These are phyloP conservation scores for Penicillium lagena DNA, from an alignment of 495 filamentous ascomycete species.

Conservation along the genomic window DNA sequence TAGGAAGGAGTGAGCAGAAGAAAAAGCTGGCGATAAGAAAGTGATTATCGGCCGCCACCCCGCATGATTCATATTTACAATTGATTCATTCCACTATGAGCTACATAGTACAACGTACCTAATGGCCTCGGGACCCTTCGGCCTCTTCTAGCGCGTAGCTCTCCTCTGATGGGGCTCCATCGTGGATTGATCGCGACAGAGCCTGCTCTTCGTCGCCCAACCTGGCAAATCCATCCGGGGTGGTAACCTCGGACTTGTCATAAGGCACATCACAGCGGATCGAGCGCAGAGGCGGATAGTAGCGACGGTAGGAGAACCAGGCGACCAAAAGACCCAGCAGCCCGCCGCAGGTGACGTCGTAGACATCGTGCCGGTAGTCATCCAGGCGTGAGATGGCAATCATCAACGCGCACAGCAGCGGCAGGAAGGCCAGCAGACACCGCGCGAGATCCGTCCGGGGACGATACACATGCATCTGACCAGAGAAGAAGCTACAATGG, in stretches of 20 bases:
- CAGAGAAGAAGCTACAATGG: slow-evolving; percentile 55
- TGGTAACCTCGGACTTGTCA: slow-evolving; percentile 32
- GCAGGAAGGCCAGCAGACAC: slow-evolving; percentile 50
- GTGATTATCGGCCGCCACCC: too few species aligned
- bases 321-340: slow-evolving; percentile 67
- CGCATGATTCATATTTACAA: too few species aligned
- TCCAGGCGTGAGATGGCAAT: slow-evolving; percentile 88
- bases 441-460: slow-evolving; percentile 63
- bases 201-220: slow-evolving; percentile 46
- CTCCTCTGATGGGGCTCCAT: slow-evolving; percentile 11
- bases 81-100: too few species aligned
- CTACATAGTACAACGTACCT: too few species aligned
- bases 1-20: too few species aligned
- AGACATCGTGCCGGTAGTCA: slow-evolving; percentile 94
- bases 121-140: background rate
- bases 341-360: slow-evolving; percentile 76
- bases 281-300: slow-evolving; percentile 50
- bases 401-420: slow-evolving; percentile 73
- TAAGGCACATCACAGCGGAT: slow-evolving; percentile 48
- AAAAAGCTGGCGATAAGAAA: too few species aligned
- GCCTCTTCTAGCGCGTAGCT: slow-evolving; percentile 19
- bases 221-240: slow-evolving; percentile 32
- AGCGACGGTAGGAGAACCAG: slow-evolving; percentile 76
- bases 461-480: slow-evolving; percentile 75
- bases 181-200: slow-evolving; percentile 7